Evolutionary conservation across 2,329 filamentous ascomycete species (phyloP).

Genomic region (Colletotrichum caudatum): DNA sequence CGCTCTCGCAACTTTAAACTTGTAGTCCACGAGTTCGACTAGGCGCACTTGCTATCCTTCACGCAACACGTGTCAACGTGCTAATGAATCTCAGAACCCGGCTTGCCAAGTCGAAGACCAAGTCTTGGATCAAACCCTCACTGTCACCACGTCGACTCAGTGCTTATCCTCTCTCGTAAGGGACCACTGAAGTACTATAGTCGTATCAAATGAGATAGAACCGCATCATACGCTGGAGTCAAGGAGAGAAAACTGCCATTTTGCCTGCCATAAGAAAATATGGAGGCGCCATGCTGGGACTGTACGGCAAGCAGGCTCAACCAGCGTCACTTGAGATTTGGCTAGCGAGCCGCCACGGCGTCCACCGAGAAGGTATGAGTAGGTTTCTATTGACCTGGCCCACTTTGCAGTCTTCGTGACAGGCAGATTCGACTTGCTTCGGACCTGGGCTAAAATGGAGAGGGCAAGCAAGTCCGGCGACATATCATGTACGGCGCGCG

Average conservation of each 20-base stretch:
- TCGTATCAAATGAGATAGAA: background rate
- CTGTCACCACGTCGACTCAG: too few relatives aligned
- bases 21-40: background rate
- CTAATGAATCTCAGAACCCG: background rate
- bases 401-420: background rate
- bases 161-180: background rate
- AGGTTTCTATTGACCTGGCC: background rate
- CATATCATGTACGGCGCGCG: background rate
- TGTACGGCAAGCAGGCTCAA: too few relatives aligned
- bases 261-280: background rate
- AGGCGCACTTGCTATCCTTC: background rate
- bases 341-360: background rate
- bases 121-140: background rate
- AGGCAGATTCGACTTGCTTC: background rate
- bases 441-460: background rate
- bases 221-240: accelerated
- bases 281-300: background rate
- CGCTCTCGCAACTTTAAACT: background rate
- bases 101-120: background rate
- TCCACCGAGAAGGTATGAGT: background rate
- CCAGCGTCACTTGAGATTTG: background rate
- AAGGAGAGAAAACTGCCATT: background rate
- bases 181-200: background rate
- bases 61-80: background rate
- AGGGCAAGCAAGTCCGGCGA: background rate